Base-by-base conservation (phyloP, 495 filamentous ascomycete genomes). In the Wilcoxina mikolae region DNA sequence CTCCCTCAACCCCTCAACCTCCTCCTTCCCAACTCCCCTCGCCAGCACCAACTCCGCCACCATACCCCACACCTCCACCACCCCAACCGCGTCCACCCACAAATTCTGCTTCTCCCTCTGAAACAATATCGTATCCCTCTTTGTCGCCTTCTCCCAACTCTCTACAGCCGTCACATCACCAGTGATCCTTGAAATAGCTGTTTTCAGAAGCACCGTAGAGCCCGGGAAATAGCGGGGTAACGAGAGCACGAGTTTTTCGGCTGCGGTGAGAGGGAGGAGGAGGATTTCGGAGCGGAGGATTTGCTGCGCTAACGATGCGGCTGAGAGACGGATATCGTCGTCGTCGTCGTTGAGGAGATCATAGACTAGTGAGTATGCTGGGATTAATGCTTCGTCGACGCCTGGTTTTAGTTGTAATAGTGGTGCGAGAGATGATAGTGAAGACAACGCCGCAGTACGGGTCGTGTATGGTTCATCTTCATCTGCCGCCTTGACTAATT, bases 51-150 rank as follows among this genome's bases (percentile, higher is more conserved):
- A 12, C 11, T 48, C 50, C 4, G 41, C 51, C 12, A 56, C 43
- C 26, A 52, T 50, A 47, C 24, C 43, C 38, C 10, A 49, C 0
- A 54, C 46, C 1, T 58, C 31, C 9, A 83, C 71, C 0, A 78
- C 71, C 68, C 95, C 89, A 5, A 75, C 68, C 2, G 85, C 76
- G 60, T 95, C 89, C 47, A 91, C 72, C 64, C 83, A 95, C 0
- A 95, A 71, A 56, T 98, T 98, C 58, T 90, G 86, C 60, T 91
- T 87, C 68, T 98, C 91, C 59, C 84, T 74, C 12, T 78, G 79
- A 61, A 98, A 98, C 0, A 98, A 70, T 1, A 83, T 74, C 26
- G 77, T 80, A 60, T 85, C 80, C 45, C 81, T 78, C 46, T 75
- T 73, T 39, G 75, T 61, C 22, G 77, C 74, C 22, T 73, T 60